Conservation (phyloP, 164 flowering plant species). For the Malania oleifera region DNA sequence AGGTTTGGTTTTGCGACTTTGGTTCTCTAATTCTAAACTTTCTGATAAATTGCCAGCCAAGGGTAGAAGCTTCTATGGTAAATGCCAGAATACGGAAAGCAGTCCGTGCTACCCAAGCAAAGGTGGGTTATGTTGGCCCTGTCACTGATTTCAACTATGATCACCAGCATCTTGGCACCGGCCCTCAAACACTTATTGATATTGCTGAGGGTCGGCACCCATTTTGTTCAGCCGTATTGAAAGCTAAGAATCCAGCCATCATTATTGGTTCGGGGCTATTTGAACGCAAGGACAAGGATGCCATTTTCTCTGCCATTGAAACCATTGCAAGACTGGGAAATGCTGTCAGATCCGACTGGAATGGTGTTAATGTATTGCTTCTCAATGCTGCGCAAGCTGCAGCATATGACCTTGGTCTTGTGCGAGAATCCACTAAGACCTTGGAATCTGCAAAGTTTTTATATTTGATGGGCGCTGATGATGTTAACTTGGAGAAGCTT, state of each 20-base stretch:
- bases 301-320: constrained; percentile 67
- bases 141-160: constrained; percentile 83
- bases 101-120: constrained; percentile 74
- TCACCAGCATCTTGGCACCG: constrained; percentile 77
- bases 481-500: constrained; percentile 63
- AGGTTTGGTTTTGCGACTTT: not conserved
- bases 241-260: constrained; percentile 86
- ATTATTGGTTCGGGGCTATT: constrained; percentile 89
- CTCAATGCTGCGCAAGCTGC: constrained; percentile 97
- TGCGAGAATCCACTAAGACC: constrained; percentile 59
- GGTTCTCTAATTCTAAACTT: constrained; percentile 4
- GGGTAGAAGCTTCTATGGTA: constrained; percentile 99
- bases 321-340: constrained; percentile 57
- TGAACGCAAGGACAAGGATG: constrained; percentile 72
- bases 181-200: constrained; percentile 75
- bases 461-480: constrained; percentile 97
- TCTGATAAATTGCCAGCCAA: constrained; percentile 57
- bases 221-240: constrained; percentile 49
- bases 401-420: constrained; percentile 90
- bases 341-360: constrained; percentile 84
- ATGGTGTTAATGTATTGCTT: constrained; percentile 79
- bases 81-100: constrained; percentile 95
- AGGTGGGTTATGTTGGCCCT: constrained; percentile 92
- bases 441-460: constrained; percentile 76
- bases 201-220: constrained; percentile 88